Evolutionary conservation across 495 filamentous ascomycete genomes (phyloP).

Genomic region (Pyronema omphalodes): DNA sequence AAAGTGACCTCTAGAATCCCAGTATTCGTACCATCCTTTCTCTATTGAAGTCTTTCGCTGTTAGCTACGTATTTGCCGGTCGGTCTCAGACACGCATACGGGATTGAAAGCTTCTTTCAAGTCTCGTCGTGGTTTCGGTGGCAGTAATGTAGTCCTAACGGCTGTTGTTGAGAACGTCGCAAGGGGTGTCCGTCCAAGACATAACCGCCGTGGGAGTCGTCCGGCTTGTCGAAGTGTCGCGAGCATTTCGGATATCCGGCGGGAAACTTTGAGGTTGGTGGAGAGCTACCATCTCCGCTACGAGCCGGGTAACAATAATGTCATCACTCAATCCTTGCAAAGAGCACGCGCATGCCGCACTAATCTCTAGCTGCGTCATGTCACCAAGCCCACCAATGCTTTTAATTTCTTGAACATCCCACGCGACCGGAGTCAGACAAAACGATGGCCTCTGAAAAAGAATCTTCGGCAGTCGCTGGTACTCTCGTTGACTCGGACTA

Average conservation of each 20-base stretch:
- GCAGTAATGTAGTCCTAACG: neutral
- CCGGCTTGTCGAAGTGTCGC: neutral
- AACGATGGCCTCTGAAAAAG: too few species aligned
- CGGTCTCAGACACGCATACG: conserved; percentile 5
- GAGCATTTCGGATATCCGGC: conserved; percentile 1
- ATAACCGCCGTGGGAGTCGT: neutral
- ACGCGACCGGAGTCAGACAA: neutral
- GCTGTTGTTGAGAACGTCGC: neutral
- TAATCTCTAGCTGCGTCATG: too few species aligned
- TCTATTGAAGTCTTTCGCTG: conserved; percentile 10
- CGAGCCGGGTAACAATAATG: too few species aligned
- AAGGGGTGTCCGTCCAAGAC: neutral
- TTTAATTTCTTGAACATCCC: neutral
- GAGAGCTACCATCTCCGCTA: too few species aligned
- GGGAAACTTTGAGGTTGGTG: neutral
- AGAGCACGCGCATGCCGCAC: too few species aligned
- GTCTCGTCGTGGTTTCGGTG: conserved; percentile 15
- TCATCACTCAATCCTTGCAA: too few species aligned
- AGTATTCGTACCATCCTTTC: conserved; percentile 23
- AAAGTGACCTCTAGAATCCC: conserved; percentile 17
- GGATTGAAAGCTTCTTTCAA: conserved; percentile 10
- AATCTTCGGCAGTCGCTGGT: neutral
- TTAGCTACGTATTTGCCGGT: neutral
- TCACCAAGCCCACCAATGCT: neutral
- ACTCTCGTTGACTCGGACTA: conserved; percentile 33